phyloP scores from a whole-genome alignment of 176 grass and related monocot genomes.

The Hsuehochloa calcarea region DNA sequence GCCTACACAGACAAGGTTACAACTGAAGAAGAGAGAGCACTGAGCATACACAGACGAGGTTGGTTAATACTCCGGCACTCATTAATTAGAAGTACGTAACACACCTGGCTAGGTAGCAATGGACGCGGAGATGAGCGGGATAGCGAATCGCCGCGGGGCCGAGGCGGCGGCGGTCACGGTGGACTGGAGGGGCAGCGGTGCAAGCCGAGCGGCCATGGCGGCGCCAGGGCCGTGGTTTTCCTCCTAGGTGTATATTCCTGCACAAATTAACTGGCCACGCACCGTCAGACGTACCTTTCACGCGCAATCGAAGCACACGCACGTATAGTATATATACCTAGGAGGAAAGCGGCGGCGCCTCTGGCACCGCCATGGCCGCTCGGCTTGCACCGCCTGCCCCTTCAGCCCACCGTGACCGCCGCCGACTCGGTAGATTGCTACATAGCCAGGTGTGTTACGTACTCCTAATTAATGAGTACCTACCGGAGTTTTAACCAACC shows the following conservation, averaged over 20 bases:
- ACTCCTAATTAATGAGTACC: too few species aligned
- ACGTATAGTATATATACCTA: conserved; percentile 22
- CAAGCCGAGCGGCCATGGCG: conserved; percentile 51
- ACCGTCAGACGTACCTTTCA: too few species aligned
- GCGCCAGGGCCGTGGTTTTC: conserved; percentile 62
- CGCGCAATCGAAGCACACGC: background rate
- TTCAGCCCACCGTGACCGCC: conserved; percentile 46
- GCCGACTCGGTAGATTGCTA: conserved; percentile 20
- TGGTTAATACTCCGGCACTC: too few species aligned
- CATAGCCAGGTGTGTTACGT: background rate
- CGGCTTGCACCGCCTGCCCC: conserved; percentile 44
- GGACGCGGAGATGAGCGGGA: conserved; percentile 26
- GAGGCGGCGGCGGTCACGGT: conserved; percentile 4
- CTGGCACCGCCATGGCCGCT: conserved; percentile 59
- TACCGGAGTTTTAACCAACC: too few species aligned
- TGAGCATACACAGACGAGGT: background rate
- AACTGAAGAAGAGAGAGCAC: too few species aligned
- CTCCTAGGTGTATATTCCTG: conserved; percentile 28
- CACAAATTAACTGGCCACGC: background rate
- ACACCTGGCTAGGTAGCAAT: background rate
- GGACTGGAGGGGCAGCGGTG: conserved; percentile 58
- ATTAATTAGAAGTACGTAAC: too few species aligned
- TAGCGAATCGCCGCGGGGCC: background rate
- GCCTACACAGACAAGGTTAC: too few species aligned
- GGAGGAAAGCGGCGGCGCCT: conserved; percentile 57